A percentile compares a stretch with the other conserved stretches of the same genome.
Conservation (phyloP, 441 rosid species). For the Bruguiera hainesii region DNA sequence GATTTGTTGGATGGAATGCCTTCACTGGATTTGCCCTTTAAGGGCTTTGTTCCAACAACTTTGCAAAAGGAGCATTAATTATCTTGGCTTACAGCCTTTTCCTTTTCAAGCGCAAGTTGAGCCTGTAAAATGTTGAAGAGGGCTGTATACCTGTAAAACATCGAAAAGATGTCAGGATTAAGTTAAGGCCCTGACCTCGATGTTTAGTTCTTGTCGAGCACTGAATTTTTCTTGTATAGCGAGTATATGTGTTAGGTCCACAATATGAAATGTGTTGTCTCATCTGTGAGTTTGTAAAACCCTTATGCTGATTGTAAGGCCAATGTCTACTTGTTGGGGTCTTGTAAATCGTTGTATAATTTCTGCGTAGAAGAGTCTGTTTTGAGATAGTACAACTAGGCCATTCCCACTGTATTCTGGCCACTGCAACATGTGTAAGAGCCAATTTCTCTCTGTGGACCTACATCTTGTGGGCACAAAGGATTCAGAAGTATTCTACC, state of each 20-base stretch:
- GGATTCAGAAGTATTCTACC: not conserved
- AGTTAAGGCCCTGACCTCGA: constrained; percentile 7
- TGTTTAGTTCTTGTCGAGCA: constrained; percentile 23
- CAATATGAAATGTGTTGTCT: constrained; percentile 10
- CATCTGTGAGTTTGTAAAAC: constrained; percentile 20
- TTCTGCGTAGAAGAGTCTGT: constrained; percentile 9
- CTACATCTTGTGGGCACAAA: not conserved
- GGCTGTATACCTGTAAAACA: constrained; percentile 19
- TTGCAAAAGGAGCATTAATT: constrained; percentile 29
- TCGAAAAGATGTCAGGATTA: constrained; percentile 12
- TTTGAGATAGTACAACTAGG: constrained; percentile 15
- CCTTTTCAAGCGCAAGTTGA: constrained; percentile 16
- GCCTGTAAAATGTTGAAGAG: constrained; percentile 28
- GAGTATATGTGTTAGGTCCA: constrained; percentile 28
- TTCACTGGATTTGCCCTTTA: constrained; percentile 33
- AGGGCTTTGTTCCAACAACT: constrained; percentile 39
- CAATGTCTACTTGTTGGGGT: constrained; percentile 5
- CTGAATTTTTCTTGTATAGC: constrained; percentile 20
- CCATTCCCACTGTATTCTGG: constrained; percentile 24
- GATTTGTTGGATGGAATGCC: constrained; percentile 41
- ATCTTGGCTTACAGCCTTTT: constrained; percentile 20
- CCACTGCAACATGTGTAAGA: constrained; percentile 20
- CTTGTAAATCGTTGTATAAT: constrained; percentile 25
- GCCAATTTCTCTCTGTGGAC: not conserved
- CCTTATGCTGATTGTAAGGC: constrained; percentile 14